Conservation (phyloP, 345 rosid species). For the Acer saccharum region DNA sequence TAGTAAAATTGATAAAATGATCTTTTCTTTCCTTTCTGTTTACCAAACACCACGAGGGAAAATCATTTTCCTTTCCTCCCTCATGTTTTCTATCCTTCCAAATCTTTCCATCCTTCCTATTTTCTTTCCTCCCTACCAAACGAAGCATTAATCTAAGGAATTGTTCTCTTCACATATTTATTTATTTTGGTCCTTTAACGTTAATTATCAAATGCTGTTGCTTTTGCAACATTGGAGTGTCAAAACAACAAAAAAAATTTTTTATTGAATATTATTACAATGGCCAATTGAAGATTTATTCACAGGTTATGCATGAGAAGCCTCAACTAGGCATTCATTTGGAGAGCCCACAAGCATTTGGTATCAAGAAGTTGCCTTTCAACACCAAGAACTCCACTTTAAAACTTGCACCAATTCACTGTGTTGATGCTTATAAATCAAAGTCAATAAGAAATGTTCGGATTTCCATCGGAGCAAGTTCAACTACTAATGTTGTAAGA, state of each 20-base stretch:
- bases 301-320: background rate
- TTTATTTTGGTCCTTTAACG: background rate
- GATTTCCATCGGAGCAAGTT: slow-evolving; percentile 72
- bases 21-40: too few species aligned
- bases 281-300: slow-evolving; percentile 4
- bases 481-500: slow-evolving; percentile 45
- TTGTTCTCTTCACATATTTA: background rate
- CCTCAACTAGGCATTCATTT: background rate
- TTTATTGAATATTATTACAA: background rate
- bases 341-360: background rate
- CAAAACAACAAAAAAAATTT: slow-evolving; percentile 1
- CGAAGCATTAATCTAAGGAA: too few species aligned
- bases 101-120: too few species aligned
- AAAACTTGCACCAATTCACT: background rate
- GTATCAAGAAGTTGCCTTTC: background rate
- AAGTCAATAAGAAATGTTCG: slow-evolving; percentile 53
- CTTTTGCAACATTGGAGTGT: background rate
- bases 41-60: too few species aligned
- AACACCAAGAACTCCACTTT: background rate
- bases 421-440: background rate
- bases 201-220: background rate
- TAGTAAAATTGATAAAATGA: too few species aligned
- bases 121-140: too few species aligned
- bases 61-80: too few species aligned
- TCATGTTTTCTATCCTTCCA: too few species aligned